Percentiles rank a stretch among this genome's conserved stretches.
Conservation (phyloP, 2,329 filamentous ascomycete genomes). For the Fusarium ramigenum region DNA sequence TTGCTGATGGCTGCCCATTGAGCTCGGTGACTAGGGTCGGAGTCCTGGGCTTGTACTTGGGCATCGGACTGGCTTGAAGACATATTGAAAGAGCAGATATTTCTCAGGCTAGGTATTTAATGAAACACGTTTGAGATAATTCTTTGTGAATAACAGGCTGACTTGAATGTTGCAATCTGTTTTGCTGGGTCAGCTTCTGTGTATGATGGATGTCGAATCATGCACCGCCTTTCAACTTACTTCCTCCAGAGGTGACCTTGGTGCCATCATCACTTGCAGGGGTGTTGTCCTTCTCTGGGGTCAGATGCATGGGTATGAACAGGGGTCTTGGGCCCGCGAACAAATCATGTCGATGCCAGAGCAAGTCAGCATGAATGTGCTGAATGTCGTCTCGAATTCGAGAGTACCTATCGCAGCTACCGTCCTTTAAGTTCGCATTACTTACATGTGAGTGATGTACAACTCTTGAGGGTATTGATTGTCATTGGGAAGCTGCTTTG, state of each 20-base stretch:
- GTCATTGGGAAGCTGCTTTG: not conserved
- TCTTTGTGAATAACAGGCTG: too few species aligned
- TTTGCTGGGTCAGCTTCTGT: not conserved
- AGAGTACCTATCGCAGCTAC: too few species aligned
- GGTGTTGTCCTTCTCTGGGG: not conserved
- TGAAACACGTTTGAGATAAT: too few species aligned
- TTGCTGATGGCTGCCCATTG: not conserved
- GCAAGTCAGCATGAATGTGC: not conserved
- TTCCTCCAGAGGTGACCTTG: not conserved
- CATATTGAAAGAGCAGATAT: not conserved
- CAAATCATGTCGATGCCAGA: not conserved
- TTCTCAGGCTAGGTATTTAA: too few species aligned
- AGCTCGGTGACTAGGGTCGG: not conserved
- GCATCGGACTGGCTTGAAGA: not conserved
- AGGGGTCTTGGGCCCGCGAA: not conserved
- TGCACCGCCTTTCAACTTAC: not conserved
- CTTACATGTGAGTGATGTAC: not conserved
- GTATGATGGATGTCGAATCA: not conserved
- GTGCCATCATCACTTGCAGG: not conserved
- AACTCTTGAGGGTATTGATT: accelerated
- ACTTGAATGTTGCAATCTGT: too few species aligned
- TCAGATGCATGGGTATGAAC: not conserved
- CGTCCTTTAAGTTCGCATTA: not conserved
- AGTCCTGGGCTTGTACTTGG: not conserved
- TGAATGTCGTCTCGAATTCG: too few species aligned